Percentiles rank a stretch among this genome's conserved stretches.
These are phyloP conservation scores for Pseudogymnoascus pannorum DNA, from an alignment of 2,329 filamentous ascomycete species.

Conservation along the genomic window DNA sequence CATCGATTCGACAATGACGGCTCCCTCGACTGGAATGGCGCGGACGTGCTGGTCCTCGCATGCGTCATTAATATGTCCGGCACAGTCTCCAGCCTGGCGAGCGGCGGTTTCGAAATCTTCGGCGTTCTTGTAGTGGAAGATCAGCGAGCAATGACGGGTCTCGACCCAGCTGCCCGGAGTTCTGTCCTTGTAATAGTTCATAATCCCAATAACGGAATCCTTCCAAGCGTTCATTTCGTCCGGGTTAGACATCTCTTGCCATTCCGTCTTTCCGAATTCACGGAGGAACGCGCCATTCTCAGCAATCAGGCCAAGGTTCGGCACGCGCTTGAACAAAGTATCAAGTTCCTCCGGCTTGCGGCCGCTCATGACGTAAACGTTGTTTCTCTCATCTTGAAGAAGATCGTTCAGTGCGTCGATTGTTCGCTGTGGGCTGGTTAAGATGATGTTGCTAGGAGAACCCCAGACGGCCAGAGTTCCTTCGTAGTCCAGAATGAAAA, in stretches of 20 bases:
- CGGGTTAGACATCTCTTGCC: slow-evolving; percentile 71
- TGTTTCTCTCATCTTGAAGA: slow-evolving; percentile 70
- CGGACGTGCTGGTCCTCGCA: slow-evolving; percentile 78
- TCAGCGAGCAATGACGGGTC: slow-evolving; percentile 81
- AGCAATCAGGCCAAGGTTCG: slow-evolving; percentile 79
- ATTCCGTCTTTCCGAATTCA: slow-evolving; percentile 58
- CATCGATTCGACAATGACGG: slow-evolving; percentile 75
- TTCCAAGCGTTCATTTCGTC: slow-evolving; percentile 72
- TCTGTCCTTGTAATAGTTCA: slow-evolving; percentile 84
- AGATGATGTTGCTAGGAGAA: slow-evolving; percentile 73
- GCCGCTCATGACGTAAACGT: slow-evolving; percentile 90
- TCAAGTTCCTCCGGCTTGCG: slow-evolving; percentile 83
- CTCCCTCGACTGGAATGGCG: slow-evolving; percentile 72
- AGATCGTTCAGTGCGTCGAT: slow-evolving; percentile 77
- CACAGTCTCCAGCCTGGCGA: slow-evolving; percentile 80
- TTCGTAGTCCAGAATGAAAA: slow-evolving; percentile 92
- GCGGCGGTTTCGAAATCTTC: slow-evolving; percentile 69
- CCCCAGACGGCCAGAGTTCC: slow-evolving; percentile 86
- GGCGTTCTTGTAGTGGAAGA: slow-evolving; percentile 82
- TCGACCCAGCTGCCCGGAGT: slow-evolving; percentile 84
- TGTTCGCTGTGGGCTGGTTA: slow-evolving; percentile 76
- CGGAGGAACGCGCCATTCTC: slow-evolving; percentile 92
- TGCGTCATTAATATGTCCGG: slow-evolving; percentile 90
- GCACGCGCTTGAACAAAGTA: slow-evolving; percentile 73
- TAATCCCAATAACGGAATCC: slow-evolving; percentile 69